Percentiles rank a stretch among this genome's conserved stretches.
phyloP scores from a whole-genome alignment of 805 yeast genomes.

The Myxozyma lipomycoides region DNA sequence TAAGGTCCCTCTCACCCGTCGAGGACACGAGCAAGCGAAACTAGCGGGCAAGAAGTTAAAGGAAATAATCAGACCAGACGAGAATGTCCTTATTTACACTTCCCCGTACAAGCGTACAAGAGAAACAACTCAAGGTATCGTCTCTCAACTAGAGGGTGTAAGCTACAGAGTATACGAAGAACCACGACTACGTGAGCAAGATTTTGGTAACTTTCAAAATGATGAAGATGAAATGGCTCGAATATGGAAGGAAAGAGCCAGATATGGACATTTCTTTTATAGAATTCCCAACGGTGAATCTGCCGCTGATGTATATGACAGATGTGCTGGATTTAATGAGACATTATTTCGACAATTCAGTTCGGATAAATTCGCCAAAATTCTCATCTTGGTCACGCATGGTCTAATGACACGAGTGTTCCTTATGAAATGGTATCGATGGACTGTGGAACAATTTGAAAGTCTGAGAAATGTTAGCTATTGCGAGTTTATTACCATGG shows the following conservation, averaged over 20 bases:
- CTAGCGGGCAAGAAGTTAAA: slow-evolving; percentile 38
- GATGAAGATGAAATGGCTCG: slow-evolving; percentile 66
- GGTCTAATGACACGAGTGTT: slow-evolving; percentile 94
- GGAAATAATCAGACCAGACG: slow-evolving; percentile 45
- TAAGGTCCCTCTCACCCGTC: slow-evolving; percentile 63
- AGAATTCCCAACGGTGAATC: slow-evolving; percentile 91
- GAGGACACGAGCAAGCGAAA: slow-evolving; percentile 51
- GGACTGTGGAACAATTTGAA: slow-evolving; percentile 89
- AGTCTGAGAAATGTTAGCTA: slow-evolving; percentile 77
- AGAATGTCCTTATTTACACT: slow-evolving; percentile 69
- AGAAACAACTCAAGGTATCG: slow-evolving; percentile 71
- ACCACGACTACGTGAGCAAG: slow-evolving; percentile 90
- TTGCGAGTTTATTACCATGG: slow-evolving; percentile 79
- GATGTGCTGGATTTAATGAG: slow-evolving; percentile 87
- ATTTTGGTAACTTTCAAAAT: slow-evolving; percentile 89
- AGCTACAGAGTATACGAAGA: slow-evolving; percentile 69
- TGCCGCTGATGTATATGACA: slow-evolving; percentile 92
- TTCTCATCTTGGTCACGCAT: slow-evolving; percentile 81
- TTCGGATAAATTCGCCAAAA: slow-evolving; percentile 65
- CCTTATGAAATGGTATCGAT: slow-evolving; percentile 88
- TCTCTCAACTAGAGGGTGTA: slow-evolving; percentile 50
- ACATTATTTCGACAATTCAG: slow-evolving; percentile 78
- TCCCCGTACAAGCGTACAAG: slow-evolving; percentile 84
- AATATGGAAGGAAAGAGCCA: slow-evolving; percentile 79
- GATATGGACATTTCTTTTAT: slow-evolving; percentile 84